Evolutionary conservation across 2,329 filamentous ascomycete genomes (phyloP), one percentile per base, ranked within the genome.

Genomic region (Ambrosiella cleistominuta): DNA sequence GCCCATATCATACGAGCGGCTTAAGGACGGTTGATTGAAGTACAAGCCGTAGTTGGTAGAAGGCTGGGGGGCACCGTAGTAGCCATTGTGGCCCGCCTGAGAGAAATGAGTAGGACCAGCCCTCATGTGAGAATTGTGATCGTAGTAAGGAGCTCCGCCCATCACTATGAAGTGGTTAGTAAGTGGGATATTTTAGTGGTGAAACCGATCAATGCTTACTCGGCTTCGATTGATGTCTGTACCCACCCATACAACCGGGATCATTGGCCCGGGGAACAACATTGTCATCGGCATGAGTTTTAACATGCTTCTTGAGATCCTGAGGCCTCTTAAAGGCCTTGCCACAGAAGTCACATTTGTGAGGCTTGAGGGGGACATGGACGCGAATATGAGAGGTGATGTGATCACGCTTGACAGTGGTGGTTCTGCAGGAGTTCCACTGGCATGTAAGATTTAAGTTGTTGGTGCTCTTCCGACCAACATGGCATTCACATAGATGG

Each of bases 271-370:
- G 73, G 35, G 78, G 73, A 47, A 83, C 75, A 45, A 95, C 88
- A 47, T 89, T 94, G 72, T 96, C 91, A 67, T 97, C 91, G 65
- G 91, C 91, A 68, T 97, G 91, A 3, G 91, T 97, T 82, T 97
- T 98, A 71, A 97, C 89, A 70, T 98, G 93, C 76, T 98, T 98
- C 82, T 98, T 97, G 66, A 98, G 71, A 75, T 98, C 93, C 74
- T 98, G 93, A 1, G 93, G 93, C 39, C 93, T 86, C 81, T 98
- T 98, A 79, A 98, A 98, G 1, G 90, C 90, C 76, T 98, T 98
- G 68, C 88, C 88, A 68, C 93, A 98, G 73, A 96, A 95, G 69
- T 96, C 90, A 71, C 93, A 98, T 73, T 96, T 97, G 76, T 98
- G 93, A 64, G 93, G 93, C 78, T 98, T 98, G 62, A 98, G 76